Conservation (phyloP, 352 stramenopile species). For the Pythium brachiatum region DNA sequence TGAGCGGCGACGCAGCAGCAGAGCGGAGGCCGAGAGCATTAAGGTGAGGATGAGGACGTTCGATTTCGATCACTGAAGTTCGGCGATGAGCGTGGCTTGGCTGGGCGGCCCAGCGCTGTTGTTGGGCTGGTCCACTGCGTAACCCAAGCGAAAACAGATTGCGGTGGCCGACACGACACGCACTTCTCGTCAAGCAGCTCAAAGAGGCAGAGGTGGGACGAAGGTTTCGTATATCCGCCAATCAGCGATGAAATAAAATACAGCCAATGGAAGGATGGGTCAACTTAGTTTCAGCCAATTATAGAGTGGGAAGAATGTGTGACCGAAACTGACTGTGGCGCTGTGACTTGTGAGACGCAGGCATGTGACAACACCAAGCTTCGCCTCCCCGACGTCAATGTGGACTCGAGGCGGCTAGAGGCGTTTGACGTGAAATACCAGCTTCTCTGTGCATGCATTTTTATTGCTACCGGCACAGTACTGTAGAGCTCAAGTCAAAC, state of each 20-base stretch:
- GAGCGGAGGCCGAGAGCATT: slow-evolving; percentile 8
- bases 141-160: too few relatives aligned
- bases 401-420: too few relatives aligned
- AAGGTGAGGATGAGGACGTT: background rate
- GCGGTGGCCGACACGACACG: background rate
- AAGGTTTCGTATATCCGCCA: background rate
- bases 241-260: background rate
- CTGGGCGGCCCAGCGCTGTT: too few relatives aligned
- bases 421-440: too few relatives aligned
- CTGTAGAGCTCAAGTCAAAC: too few relatives aligned
- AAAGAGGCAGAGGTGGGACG: background rate
- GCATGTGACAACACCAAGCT: too few relatives aligned
- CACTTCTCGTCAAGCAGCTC: background rate
- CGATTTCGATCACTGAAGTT: background rate
- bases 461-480: too few relatives aligned
- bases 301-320: background rate
- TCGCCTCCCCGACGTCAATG: too few relatives aligned
- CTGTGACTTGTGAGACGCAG: background rate
- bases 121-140: too few relatives aligned
- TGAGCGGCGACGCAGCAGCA: slow-evolving; percentile 6
- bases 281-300: background rate
- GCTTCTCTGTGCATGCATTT: too few relatives aligned
- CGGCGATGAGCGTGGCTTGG: background rate
- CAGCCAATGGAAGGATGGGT: too few relatives aligned
- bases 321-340: background rate